A percentile compares a stretch with the other conserved stretches of the same genome.
Evolutionary conservation across 257 asterid species (phyloP).

Genomic region (Nicotiana paniculata): DNA sequence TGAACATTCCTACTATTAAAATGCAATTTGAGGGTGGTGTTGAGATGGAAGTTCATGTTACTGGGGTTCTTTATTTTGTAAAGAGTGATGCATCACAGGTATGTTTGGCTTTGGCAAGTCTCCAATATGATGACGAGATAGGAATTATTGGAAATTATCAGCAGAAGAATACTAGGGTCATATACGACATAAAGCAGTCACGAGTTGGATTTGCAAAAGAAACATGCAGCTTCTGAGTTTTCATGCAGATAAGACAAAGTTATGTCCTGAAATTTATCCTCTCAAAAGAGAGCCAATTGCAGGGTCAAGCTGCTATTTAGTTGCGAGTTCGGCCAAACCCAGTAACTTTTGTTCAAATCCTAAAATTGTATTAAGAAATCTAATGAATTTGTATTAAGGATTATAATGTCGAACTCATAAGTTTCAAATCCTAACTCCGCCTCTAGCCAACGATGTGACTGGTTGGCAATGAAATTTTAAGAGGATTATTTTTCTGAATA

Average conservation of each 20-base stretch:
- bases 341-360: no score
- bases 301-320: no score
- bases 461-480: neutral
- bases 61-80: conserved; percentile 60
- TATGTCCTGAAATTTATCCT: neutral
- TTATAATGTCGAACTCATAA: no score
- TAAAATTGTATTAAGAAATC: no score
- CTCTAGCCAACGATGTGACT: neutral
- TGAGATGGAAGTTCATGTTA: conserved; percentile 61
- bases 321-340: no score
- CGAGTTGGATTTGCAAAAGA: conserved; percentile 79
- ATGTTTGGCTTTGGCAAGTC: conserved; percentile 89
- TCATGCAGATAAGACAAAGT: conserved; percentile 19
- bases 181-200: conserved; percentile 58
- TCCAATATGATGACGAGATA: conserved; percentile 52
- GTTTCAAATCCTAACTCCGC: no score
- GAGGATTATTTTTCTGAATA: neutral
- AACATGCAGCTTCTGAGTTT: conserved; percentile 37
- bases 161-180: conserved; percentile 73
- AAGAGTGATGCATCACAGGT: conserved; percentile 74
- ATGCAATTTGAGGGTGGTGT: conserved; percentile 59
- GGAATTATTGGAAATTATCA: conserved; percentile 91
- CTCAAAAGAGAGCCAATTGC: neutral
- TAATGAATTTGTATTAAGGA: no score
- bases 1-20: conserved; percentile 50